These are phyloP conservation scores for Acanthamoeba culbertsoni DNA, from an alignment of 208 protist species.

Conservation along the genomic window DNA sequence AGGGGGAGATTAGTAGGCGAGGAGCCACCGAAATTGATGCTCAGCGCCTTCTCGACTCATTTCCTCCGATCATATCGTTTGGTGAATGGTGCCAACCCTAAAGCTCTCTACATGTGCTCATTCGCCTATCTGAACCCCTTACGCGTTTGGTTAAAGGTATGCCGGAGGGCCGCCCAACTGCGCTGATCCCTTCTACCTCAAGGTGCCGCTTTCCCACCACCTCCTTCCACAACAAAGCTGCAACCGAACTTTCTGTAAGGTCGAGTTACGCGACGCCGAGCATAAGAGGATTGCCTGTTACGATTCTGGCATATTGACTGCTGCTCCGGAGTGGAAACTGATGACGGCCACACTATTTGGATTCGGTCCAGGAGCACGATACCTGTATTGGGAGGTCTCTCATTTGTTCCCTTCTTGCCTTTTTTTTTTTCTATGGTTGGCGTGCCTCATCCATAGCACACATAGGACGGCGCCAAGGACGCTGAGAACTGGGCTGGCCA, in stretches of 20 bases:
- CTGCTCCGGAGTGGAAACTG: not conserved
- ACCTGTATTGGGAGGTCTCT: constrained; percentile 35
- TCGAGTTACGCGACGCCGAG: not conserved
- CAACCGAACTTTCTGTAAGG: not conserved
- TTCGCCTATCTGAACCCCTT: not conserved
- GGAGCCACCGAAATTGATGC: not conserved
- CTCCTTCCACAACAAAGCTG: not conserved
- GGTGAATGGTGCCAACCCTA: not conserved
- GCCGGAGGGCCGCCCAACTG: constrained; percentile 7
- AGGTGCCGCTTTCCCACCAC: not conserved
- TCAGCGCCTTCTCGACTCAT: not conserved
- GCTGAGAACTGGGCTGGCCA: constrained; percentile 59
- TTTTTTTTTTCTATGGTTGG: not conserved
- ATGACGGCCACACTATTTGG: not conserved
- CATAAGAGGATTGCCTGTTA: not conserved
- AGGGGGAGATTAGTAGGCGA: not conserved
- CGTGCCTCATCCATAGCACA: not conserved
- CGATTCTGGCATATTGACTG: not conserved
- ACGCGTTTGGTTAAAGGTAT: not conserved
- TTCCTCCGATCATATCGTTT: not conserved
- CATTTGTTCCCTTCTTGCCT: not conserved
- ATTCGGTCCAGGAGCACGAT: not conserved
- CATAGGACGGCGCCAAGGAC: constrained; percentile 55
- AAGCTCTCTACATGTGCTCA: not conserved
- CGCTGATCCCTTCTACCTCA: constrained; percentile 28